These are phyloP conservation scores for Talaromyces sp. DNA, from an alignment of 2,329 filamentous ascomycete species.

Conservation along the genomic window DNA sequence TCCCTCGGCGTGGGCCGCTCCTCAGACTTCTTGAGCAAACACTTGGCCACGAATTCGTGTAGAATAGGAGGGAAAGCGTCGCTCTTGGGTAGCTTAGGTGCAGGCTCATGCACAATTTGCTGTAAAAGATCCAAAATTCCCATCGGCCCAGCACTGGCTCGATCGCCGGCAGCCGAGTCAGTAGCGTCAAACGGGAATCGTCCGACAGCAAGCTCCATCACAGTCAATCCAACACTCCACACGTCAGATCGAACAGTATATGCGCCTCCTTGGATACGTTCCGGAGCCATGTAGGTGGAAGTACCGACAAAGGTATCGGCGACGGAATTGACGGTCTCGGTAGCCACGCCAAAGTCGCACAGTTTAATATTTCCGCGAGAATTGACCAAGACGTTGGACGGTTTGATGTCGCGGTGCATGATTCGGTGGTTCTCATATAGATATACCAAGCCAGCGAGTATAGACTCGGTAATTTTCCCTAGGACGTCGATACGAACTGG, in stretches of 20 bases:
- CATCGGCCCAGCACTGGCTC: slow-evolving; percentile 69
- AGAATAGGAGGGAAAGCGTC: slow-evolving; percentile 94
- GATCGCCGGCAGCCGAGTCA: slow-evolving; percentile 70
- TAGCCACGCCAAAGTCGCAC: slow-evolving; percentile 98
- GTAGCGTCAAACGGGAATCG: slow-evolving; percentile 89
- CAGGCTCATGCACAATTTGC: slow-evolving; percentile 95
- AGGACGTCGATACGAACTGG: slow-evolving; percentile 93
- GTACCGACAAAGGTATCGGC: slow-evolving; percentile 98
- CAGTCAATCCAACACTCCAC: slow-evolving; percentile 91
- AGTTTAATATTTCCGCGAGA: slow-evolving; percentile 93
- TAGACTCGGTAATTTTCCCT: slow-evolving; percentile 95
- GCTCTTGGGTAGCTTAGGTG: slow-evolving; percentile 89
- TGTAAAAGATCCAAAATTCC: slow-evolving; percentile 94
- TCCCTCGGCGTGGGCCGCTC: slow-evolving; percentile 88
- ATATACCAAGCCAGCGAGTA: slow-evolving; percentile 88
- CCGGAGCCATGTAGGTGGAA: slow-evolving; percentile 98
- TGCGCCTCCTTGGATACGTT: slow-evolving; percentile 92
- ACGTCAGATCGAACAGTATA: slow-evolving; percentile 99
- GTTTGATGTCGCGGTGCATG: slow-evolving; percentile 99
- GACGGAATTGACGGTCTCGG: slow-evolving; percentile 94
- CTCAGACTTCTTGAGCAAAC: slow-evolving; percentile 83
- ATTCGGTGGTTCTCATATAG: slow-evolving; percentile 94
- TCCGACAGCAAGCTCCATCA: slow-evolving; percentile 97
- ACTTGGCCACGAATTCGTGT: slow-evolving; percentile 96
- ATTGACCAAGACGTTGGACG: slow-evolving; percentile 95